phyloP scores from a whole-genome alignment of 768 basidiomycete species.

The Pseudohyphozyma bogoriensis region DNA sequence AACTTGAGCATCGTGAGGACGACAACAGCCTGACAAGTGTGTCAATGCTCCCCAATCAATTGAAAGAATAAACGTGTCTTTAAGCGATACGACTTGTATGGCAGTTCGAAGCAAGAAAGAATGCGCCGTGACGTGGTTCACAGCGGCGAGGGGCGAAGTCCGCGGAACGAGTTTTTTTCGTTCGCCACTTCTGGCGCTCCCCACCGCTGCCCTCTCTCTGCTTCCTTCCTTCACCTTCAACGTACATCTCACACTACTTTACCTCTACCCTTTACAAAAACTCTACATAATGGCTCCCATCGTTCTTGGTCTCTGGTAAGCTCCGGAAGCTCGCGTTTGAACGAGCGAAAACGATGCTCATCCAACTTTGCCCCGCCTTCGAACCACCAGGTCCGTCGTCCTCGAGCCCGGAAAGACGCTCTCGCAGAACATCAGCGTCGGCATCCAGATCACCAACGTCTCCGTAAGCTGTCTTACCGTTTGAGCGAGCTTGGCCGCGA shows the following conservation, averaged over 20 bases:
- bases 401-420: constrained; percentile 28
- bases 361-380: background rate
- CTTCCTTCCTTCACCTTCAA: background rate
- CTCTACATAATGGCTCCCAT: background rate
- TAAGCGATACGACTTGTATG: too few species aligned
- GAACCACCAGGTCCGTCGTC: constrained; percentile 20
- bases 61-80: too few species aligned
- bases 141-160: too few species aligned
- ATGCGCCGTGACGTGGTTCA: background rate
- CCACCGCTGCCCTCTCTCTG: background rate
- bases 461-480: constrained; percentile 5
- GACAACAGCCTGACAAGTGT: too few species aligned
- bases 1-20: too few species aligned
- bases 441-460: constrained; percentile 31
- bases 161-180: background rate
- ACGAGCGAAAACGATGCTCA: too few species aligned
- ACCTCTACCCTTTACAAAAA: too few species aligned
- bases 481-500: too few species aligned
- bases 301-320: constrained; percentile 30
- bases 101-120: background rate
- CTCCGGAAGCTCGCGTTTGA: background rate
- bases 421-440: constrained; percentile 21
- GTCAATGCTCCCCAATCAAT: too few species aligned
- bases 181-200: background rate
- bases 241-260: too few species aligned